Evolutionary conservation across 2,329 filamentous ascomycete species (phyloP).

Genomic region (Ambrosiella xylebori): DNA sequence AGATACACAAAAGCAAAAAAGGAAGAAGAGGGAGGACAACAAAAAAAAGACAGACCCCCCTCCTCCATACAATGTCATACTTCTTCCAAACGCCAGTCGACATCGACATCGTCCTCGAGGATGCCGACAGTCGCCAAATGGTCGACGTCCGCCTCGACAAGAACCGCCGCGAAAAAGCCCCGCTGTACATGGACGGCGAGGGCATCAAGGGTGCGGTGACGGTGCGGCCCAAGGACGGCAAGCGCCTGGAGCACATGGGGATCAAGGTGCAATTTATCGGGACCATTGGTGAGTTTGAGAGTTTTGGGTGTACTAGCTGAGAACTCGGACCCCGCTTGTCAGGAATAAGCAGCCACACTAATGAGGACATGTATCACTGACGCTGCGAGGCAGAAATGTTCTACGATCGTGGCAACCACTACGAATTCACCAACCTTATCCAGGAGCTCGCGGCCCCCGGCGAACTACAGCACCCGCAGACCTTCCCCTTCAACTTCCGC

Average conservation of each 20-base stretch:
- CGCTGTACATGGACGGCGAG: constrained; percentile 94
- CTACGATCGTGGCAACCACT: constrained; percentile 97
- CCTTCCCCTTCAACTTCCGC: constrained; percentile 99
- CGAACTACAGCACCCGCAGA: constrained; percentile 96
- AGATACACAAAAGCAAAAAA: no score
- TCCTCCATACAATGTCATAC: constrained; percentile 55
- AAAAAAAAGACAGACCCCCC: no score
- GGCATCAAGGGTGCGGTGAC: constrained; percentile 95
- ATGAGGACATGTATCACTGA: neutral
- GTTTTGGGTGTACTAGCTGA: neutral
- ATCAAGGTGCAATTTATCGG: constrained; percentile 99
- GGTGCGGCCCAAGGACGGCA: constrained; percentile 91
- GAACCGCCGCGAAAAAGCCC: constrained; percentile 90
- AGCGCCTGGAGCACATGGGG: constrained; percentile 90
- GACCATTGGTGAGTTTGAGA: constrained; percentile 57
- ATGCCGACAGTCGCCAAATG: constrained; percentile 82
- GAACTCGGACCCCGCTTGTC: neutral
- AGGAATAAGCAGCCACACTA: neutral
- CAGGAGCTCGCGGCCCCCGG: constrained; percentile 94
- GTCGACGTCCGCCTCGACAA: constrained; percentile 98
- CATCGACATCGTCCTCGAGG: constrained; percentile 95
- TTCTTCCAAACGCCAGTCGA: constrained; percentile 97
- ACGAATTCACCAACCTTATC: constrained; percentile 93
- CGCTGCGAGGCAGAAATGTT: constrained; percentile 64
- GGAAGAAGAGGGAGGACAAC: no score